A percentile compares a stretch with the other conserved stretches of the same genome.
phyloP scores from a whole-genome alignment of 1,284 basidiomycete species.

The Amylostereum areolatum region DNA sequence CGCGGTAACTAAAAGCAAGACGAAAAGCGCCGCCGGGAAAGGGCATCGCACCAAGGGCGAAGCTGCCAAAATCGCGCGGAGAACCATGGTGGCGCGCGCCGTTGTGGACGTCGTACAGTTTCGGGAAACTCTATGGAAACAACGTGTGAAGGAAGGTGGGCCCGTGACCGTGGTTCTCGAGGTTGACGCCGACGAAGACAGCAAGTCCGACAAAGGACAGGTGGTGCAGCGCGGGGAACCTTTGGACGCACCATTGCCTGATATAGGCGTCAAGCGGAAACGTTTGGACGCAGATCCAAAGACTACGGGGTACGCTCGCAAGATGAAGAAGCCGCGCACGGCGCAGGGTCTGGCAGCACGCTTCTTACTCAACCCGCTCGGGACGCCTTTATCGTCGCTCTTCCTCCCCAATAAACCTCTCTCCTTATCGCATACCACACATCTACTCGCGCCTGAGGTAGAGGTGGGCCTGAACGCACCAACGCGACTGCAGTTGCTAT shows the following conservation, averaged over 20 bases:
- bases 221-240: constrained; percentile 14
- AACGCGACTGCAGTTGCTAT: constrained; percentile 58
- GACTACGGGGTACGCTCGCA: constrained; percentile 29
- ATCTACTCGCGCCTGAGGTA: constrained; percentile 47
- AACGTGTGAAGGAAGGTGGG: constrained; percentile 27
- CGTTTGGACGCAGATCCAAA: constrained; percentile 4
- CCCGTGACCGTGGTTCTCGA: constrained; percentile 30
- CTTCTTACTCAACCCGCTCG: constrained; percentile 54
- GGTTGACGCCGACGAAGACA: constrained; percentile 30
- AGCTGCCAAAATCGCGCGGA: too few relatives aligned
- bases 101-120: constrained; percentile 65
- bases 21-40: too few relatives aligned
- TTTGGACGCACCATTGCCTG: constrained; percentile 11
- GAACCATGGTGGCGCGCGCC: constrained; percentile 54
- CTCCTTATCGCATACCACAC: constrained; percentile 25
- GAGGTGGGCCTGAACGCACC: constrained; percentile 29
- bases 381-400: constrained; percentile 11
- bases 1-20: too few relatives aligned
- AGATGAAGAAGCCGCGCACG: constrained; percentile 29
- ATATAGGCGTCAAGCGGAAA: constrained; percentile 7
- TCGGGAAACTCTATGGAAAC: constrained; percentile 51
- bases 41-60: too few relatives aligned
- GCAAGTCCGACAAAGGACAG: constrained; percentile 23
- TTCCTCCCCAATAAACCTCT: constrained; percentile 18
- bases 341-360: constrained; percentile 38